A percentile compares a stretch with the other conserved stretches of the same genome.
These are phyloP conservation scores for Colletotrichum siamense DNA, from an alignment of 2,329 filamentous ascomycete genomes.

Conservation along the genomic window DNA sequence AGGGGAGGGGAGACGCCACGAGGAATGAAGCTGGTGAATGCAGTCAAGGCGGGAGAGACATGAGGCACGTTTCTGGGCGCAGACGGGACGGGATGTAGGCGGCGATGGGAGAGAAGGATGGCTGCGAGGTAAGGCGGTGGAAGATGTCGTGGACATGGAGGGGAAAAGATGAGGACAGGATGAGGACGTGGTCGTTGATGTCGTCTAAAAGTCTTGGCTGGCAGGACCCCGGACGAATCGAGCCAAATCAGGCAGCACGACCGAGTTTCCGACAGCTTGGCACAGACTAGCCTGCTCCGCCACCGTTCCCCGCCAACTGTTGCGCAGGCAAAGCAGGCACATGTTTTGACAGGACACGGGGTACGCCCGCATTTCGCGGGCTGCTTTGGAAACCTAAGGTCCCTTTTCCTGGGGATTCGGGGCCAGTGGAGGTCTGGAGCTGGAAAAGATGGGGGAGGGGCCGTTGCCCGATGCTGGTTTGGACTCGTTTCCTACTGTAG, in stretches of 20 bases:
- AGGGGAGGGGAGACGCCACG: not conserved
- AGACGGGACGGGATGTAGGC: not conserved
- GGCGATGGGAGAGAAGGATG: not conserved
- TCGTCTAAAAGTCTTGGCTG: not conserved
- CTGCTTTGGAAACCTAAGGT: not conserved
- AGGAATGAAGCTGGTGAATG: conserved; percentile 17
- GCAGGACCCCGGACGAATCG: not conserved
- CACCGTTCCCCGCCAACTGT: not conserved
- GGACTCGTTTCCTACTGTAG: not conserved
- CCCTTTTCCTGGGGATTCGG: not conserved
- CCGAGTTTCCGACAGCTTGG: conserved; percentile 18
- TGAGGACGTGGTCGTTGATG: not conserved
- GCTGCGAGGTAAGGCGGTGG: not conserved
- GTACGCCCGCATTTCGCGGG: not conserved
- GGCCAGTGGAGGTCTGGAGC: not conserved
- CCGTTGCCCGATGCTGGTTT: not conserved
- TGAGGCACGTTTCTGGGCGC: not conserved
- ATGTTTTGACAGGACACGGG: not conserved
- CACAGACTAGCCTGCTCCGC: conserved; percentile 11
- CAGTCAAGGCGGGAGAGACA: not conserved
- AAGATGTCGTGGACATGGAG: not conserved
- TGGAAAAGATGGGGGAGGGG: conserved; percentile 1
- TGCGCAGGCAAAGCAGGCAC: not conserved
- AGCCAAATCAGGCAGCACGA: conserved; percentile 4
- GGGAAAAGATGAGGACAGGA: not conserved